A percentile compares a stretch with the other conserved stretches of the same genome.
Evolutionary conservation across 495 filamentous ascomycete genomes (phyloP).

Genomic region (Pseudotulostoma volvatum): DNA sequence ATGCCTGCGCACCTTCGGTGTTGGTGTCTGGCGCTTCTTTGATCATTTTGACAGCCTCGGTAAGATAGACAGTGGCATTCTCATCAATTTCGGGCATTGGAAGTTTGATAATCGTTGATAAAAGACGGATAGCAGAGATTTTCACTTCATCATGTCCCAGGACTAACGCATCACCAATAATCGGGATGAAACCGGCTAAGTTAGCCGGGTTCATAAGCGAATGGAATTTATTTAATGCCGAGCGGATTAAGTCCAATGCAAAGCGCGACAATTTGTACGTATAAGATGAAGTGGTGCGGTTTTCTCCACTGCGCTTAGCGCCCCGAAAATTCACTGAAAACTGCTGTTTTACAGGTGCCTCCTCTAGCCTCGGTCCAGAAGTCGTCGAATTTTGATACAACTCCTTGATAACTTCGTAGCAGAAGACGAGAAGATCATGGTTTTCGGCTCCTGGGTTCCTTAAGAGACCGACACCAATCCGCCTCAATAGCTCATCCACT

Average conservation of each 20-base stretch:
- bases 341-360: conserved; percentile 44
- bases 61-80: conserved; percentile 58
- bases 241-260: conserved; percentile 68
- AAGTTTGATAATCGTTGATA: conserved; percentile 75
- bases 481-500: conserved; percentile 74
- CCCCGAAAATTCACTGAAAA: conserved; percentile 63
- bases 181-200: conserved; percentile 66
- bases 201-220: conserved; percentile 62
- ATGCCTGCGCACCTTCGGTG: conserved; percentile 65
- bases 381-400: conserved; percentile 43
- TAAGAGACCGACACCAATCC: conserved; percentile 67
- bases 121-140: conserved; percentile 60
- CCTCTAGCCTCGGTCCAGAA: conserved; percentile 18
- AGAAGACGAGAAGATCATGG: conserved; percentile 72
- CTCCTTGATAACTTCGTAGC: conserved; percentile 81
- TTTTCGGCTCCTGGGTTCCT: conserved; percentile 60
- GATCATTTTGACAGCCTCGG: conserved; percentile 64
- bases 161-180: conserved; percentile 73
- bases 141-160: conserved; percentile 79
- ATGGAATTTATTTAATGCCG: conserved; percentile 64
- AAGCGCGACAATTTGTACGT: conserved; percentile 75
- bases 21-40: conserved; percentile 62
- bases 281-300: conserved; percentile 51
- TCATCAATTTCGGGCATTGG: conserved; percentile 54
- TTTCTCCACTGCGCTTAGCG: conserved; percentile 47